Conservation (phyloP, 2,329 filamentous ascomycete species). For the Fusarium temperatum region DNA sequence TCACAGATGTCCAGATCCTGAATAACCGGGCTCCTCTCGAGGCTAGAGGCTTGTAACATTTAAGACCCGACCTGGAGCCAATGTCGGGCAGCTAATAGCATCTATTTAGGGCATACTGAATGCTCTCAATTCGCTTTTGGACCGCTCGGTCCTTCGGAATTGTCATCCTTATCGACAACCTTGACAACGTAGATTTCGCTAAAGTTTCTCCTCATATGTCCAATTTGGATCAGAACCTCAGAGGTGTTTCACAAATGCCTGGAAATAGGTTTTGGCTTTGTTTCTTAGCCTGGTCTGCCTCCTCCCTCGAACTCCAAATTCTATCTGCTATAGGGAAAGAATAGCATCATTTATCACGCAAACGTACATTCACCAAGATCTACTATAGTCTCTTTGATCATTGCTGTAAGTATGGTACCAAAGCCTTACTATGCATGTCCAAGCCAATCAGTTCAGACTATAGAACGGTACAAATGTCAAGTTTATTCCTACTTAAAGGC, state of each 20-base stretch:
- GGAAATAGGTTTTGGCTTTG: background rate
- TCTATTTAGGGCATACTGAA: too few relatives aligned
- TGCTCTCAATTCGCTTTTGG: too few relatives aligned
- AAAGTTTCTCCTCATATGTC: too few relatives aligned
- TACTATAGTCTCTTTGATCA: background rate
- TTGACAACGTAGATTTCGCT: too few relatives aligned
- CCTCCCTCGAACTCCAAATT: accelerated
- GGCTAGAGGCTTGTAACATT: too few relatives aligned
- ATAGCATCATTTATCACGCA: too few relatives aligned
- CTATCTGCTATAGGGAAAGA: accelerated
- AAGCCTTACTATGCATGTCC: background rate
- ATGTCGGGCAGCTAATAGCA: too few relatives aligned
- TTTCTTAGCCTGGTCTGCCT: background rate
- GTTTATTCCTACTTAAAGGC: accelerated
- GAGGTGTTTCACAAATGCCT: background rate
- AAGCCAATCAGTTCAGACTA: background rate
- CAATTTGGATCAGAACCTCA: background rate
- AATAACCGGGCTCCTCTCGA: too few relatives aligned
- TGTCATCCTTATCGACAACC: too few relatives aligned
- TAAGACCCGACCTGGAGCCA: too few relatives aligned
- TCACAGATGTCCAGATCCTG: too few relatives aligned
- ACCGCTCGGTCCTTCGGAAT: too few relatives aligned
- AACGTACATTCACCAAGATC: accelerated
- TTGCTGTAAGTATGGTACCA: accelerated
- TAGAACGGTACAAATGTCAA: background rate